Base-by-base conservation (phyloP, 2,329 filamentous ascomycete genomes). In the Fusarium humuli region DNA sequence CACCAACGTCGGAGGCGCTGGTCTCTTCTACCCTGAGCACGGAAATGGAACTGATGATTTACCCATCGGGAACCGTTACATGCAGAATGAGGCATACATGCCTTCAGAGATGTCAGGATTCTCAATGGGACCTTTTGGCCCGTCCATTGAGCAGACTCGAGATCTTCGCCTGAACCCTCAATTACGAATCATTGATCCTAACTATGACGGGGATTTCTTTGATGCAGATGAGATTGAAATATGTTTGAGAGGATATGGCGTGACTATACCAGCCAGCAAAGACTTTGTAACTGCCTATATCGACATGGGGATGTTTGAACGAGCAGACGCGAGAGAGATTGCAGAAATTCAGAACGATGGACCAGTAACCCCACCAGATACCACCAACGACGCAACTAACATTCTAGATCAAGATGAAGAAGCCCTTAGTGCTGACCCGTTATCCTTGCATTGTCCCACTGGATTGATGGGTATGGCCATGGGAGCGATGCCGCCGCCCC, bases 291-390 rank as follows among this genome's bases (percentile, higher is more conserved):
- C 57, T 16, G 57, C 57, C 0, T 41, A 63, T 3, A 62, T 63
- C 5, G 60, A 63, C 3, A 62, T 63, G 60, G 20, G 6, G 0
- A 63, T 63, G 60, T 63, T 63, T n/a, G 46, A 63, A 20, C 16
- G 32, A 2, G 29, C 23, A 22, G 49, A 41, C 4, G 23, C 18
- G 1, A 18, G 32, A 27, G 49, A 52, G 18, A 4, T 25, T 11
- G 22, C 29, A 1, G 29, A 16, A 2, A 44, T 30, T 12, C 27
- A 22, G 20, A 5, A 18, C 13, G 11, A 59, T 5, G 27, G 34
- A 3, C 54, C 41, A 4, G 34, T 16, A 1, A 61, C 42, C 0
- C 54, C 41, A 3, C 54, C 54, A 8, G 57, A 59, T 9, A 10
- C 25, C 3, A 29, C 57, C 3, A 22, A 18, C 8, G 27, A 40